phyloP scores from a whole-genome alignment of 2,329 filamentous ascomycete species.

The Alternaria sp. region DNA sequence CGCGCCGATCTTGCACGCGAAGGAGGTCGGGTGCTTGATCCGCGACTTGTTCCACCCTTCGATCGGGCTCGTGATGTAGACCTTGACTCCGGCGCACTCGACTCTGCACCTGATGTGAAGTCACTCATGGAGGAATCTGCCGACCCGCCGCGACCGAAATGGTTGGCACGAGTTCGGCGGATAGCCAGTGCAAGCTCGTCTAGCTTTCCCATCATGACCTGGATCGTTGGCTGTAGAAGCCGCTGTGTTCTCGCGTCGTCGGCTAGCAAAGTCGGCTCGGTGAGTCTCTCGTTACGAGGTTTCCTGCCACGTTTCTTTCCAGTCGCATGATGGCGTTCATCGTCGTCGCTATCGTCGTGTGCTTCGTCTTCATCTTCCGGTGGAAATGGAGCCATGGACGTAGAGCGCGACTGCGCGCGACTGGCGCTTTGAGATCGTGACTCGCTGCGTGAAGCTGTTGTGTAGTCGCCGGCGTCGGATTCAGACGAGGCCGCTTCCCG shows the following conservation, averaged over 20 bases:
- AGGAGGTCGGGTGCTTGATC: constrained; percentile 13
- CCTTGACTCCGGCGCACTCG: constrained; percentile 20
- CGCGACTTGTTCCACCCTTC: constrained; percentile 17
- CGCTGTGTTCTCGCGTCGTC: constrained; percentile 74
- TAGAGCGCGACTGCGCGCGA: constrained; percentile 8
- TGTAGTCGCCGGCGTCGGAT: constrained; percentile 11
- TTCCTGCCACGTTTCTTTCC: constrained; percentile 22
- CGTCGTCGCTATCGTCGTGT: constrained; percentile 3
- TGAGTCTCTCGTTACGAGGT: constrained; percentile 9
- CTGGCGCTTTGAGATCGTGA: constrained; percentile 24
- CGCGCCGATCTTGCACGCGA: constrained; percentile 17
- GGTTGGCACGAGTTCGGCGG: constrained; percentile 70
- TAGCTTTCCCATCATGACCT: constrained; percentile 74
- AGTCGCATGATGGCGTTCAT: background rate
- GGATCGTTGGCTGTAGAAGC: constrained; percentile 72
- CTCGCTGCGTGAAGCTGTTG: constrained; percentile 7
- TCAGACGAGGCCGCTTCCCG: constrained; percentile 49
- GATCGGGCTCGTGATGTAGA: constrained; percentile 27
- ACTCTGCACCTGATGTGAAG: constrained; percentile 37
- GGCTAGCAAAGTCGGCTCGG: constrained; percentile 65
- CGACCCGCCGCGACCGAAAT: constrained; percentile 35
- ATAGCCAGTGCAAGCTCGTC: constrained; percentile 75
- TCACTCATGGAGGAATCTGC: constrained; percentile 45
- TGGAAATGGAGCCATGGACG: constrained; percentile 9
- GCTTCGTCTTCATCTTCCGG: constrained; percentile 15